Base-by-base conservation (phyloP, 306 rosid genomes). In the Quercus suber region DNA sequence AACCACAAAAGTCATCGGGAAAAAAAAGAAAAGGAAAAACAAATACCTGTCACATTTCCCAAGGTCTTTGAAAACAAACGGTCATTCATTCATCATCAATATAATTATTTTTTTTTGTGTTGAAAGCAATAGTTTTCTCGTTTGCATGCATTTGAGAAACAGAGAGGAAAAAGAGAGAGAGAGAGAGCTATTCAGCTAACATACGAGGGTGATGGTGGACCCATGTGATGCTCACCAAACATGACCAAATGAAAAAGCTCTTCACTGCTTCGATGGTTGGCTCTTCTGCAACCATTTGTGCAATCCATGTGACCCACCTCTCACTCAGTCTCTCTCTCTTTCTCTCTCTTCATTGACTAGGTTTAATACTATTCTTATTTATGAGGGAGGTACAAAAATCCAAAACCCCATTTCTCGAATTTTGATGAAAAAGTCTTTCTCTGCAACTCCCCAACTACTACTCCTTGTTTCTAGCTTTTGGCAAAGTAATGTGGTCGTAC, bases 371-470 rank as follows among this genome's bases (percentile, higher is more conserved):
- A 53, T 33, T 19, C 20, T 6, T 58, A 61, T 17, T 27, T 12
- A 68, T 27, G 31, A 7, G 56, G 18, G 57, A 53, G 20, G 64
- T 59, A 49, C 53, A 74, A 73, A 74, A 79, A 68, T 80, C 81
- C 82, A 82, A 80, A 70, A 30, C 20, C 52, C 55, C 60, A 72
- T 71, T 76, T 79, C 83, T 85, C 81, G 84, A 79, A 65, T 74
- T 76, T 76, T 59, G 78, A 81, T 79, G 84, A 61, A 77, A 82
- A 82, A 59, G 87, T 81, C 78, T 76, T 69, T 28, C 45, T 80
- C 78, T 73, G 82, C 84, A 88, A 68, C 88, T 82, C 82, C 88
- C 80, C 91, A 77, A 83, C 88, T 21, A 80, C 86, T 78, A 77
- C 85, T 53, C 51, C 80, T 77, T 85, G 76, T 68, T 68, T 74